Base-by-base conservation (phyloP, 352 stramenopile species). In the Blastocystis sp. region DNA sequence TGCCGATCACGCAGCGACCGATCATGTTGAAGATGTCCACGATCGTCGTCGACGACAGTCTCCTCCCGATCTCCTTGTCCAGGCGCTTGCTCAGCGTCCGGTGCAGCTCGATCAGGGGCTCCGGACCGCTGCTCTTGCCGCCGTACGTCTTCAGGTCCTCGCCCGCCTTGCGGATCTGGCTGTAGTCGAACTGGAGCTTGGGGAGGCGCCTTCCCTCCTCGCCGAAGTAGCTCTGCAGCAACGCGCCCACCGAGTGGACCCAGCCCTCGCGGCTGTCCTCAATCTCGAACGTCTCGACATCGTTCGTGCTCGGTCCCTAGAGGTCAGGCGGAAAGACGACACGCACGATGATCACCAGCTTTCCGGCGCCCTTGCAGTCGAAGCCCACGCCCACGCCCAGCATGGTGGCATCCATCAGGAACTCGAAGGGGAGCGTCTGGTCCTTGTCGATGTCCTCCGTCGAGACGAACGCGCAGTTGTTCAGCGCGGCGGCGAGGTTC, bases 371-470 rank as follows among this genome's bases (percentile, higher is more conserved):
- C 65, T 96, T 95, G 0, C 95, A 97, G 91, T 98, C 95, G 90
- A 98, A 98, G 1, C 95, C 95, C 3, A 98, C 95, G 26, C 95
- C 95, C 16, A 98, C 95, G 9, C 94, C 95, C 19, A 98, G 94
- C 95, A 98, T 98, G 24, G 94, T 94, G 6, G 95, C 94, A 80
- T 98, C 95, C 95, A 98, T 98, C n/a, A 97, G 92, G 90, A 98
- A 98, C 85, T 94, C 96, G 81, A 98, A 98, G 1, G 95, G 94
- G 63, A 94, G 92, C 0, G 94, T 92, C 1, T 95, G 94, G 0
- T 94, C 90, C 80, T 94, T 78, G 0, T 91, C 90, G 31, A 96
- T 91, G 61, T 96, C 94, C 2, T 91, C 91, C 0, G 95, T 98
- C 24, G 93, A 96, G 3, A 98, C 95, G 78, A 98, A 98, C 21